phyloP scores from a whole-genome alignment of 148 eudicot species.

The Vaccinium vitisidaea region DNA sequence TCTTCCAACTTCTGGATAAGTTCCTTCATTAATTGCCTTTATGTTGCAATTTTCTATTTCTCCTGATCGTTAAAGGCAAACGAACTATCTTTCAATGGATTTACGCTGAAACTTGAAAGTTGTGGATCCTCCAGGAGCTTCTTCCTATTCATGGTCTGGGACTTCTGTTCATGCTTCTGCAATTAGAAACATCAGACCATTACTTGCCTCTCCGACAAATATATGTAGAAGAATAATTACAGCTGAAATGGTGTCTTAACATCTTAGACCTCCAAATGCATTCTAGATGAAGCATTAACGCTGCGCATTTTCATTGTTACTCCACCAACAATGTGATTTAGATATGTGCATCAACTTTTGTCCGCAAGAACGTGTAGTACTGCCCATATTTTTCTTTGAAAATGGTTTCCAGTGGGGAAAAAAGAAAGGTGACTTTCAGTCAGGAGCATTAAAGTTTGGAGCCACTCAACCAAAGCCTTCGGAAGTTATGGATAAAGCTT shows the following conservation, averaged over 20 bases:
- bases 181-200: slow-evolving; percentile 22
- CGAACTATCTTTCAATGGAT: slow-evolving; percentile 30
- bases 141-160: neutral
- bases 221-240: neutral
- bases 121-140: slow-evolving; percentile 1
- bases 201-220: slow-evolving; percentile 6
- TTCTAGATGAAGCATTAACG: neutral
- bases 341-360: neutral
- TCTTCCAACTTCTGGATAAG: neutral
- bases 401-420: neutral
- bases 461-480: neutral
- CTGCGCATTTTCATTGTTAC: neutral
- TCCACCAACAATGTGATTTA: neutral
- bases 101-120: slow-evolving; percentile 6
- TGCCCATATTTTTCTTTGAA: neutral
- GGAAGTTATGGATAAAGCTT: neutral
- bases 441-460: neutral
- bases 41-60: slow-evolving; percentile 12
- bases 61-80: slow-evolving; percentile 18
- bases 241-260: neutral
- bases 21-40: slow-evolving; percentile 3
- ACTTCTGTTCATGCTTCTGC: slow-evolving; percentile 24
- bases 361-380: neutral
- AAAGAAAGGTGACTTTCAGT: neutral
- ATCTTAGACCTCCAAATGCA: neutral